A percentile compares a stretch with the other conserved stretches of the same genome.
phyloP scores from a whole-genome alignment of 2,329 filamentous ascomycete species.

The Herpotrichia juniperi region DNA sequence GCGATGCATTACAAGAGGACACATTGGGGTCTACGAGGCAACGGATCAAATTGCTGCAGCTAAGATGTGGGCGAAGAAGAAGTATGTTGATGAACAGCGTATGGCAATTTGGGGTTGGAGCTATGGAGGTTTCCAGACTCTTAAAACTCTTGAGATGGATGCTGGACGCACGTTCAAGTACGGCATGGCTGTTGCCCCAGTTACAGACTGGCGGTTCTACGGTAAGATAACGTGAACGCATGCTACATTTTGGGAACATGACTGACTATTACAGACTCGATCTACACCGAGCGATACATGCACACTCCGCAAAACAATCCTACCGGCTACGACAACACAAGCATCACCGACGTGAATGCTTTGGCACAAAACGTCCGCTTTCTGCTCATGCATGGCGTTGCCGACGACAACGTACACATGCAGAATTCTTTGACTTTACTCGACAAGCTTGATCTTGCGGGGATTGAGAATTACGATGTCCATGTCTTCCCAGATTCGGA shows the following conservation, averaged over 20 bases:
- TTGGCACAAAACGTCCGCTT: conserved; percentile 82
- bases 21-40: conserved; percentile 85
- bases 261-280: conserved; percentile 62
- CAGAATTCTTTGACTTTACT: conserved; percentile 90
- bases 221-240: conserved; percentile 46
- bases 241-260: not conserved
- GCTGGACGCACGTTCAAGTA: conserved; percentile 90
- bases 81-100: conserved; percentile 80
- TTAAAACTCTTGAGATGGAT: conserved; percentile 93
- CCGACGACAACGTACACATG: conserved; percentile 96
- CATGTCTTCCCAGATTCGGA: conserved; percentile 97
- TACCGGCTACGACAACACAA: conserved; percentile 75
- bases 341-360: conserved; percentile 75
- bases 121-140: conserved; percentile 91
- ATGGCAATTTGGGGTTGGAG: conserved; percentile 99
- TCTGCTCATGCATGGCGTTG: conserved; percentile 93
- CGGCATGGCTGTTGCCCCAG: conserved; percentile 96
- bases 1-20: conserved; percentile 79
- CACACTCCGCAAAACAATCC: conserved; percentile 85
- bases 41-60: conserved; percentile 90
- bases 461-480: conserved; percentile 92
- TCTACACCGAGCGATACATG: conserved; percentile 98
- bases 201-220: conserved; percentile 98
- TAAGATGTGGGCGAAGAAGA: conserved; percentile 78
- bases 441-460: conserved; percentile 81